A percentile compares a stretch with the other conserved stretches of the same genome.
These are phyloP conservation scores for Lactifluus rugatus DNA, from an alignment of 768 basidiomycete species.

Conservation along the genomic window DNA sequence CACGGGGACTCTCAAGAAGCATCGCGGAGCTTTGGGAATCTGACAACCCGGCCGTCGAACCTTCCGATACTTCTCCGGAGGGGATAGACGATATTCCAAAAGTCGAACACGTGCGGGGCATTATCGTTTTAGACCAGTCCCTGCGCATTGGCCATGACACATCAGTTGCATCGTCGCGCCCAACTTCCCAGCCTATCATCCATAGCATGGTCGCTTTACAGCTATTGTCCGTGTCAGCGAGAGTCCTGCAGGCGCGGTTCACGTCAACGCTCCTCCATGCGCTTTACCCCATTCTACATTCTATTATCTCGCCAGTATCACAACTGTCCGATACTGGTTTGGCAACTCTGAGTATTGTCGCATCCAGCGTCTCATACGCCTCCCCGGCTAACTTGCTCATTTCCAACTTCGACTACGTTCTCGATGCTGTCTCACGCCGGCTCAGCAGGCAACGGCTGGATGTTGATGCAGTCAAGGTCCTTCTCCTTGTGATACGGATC, in stretches of 20 bases:
- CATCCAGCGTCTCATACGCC: constrained; percentile 76
- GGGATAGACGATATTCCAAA: constrained; percentile 3
- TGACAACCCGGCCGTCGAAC: constrained; percentile 20
- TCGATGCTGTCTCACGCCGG: constrained; percentile 81
- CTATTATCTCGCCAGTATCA: constrained; percentile 61
- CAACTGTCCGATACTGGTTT: constrained; percentile 69
- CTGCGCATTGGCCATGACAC: constrained; percentile 36
- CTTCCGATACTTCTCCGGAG: constrained; percentile 23
- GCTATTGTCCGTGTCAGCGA: constrained; percentile 57
- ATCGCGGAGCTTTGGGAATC: constrained; percentile 68
- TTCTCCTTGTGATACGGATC: constrained; percentile 74
- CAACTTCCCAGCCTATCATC: constrained; percentile 47
- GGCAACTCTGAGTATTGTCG: constrained; percentile 59
- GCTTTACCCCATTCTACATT: constrained; percentile 81
- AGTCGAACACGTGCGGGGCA: constrained; percentile 11
- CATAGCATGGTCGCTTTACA: constrained; percentile 66
- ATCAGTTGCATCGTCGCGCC: constrained; percentile 23
- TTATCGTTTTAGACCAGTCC: constrained; percentile 13
- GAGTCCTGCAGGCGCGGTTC: constrained; percentile 66
- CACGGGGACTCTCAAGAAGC: constrained; percentile 49
- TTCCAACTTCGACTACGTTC: constrained; percentile 93
- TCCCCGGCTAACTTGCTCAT: constrained; percentile 80
- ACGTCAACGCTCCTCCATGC: constrained; percentile 62
- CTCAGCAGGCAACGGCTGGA: constrained; percentile 77
- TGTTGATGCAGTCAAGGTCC: constrained; percentile 79